Evolutionary conservation across 1,284 basidiomycete genomes (phyloP).

Genomic region (Peniophora sp.): DNA sequence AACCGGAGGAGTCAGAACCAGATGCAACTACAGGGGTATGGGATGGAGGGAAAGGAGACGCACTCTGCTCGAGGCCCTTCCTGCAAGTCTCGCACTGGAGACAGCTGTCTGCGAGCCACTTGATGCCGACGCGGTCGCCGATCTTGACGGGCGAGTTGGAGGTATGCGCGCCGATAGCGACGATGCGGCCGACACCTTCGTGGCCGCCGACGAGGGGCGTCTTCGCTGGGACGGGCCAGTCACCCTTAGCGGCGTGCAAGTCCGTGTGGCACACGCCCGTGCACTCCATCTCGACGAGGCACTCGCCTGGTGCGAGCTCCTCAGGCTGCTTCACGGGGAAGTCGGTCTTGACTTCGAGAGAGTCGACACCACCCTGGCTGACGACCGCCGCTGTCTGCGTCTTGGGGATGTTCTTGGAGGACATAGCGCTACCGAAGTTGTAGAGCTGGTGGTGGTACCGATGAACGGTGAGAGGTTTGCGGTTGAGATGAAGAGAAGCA

Average conservation of each 20-base stretch:
- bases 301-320: slow-evolving; percentile 73
- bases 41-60: slow-evolving; percentile 14
- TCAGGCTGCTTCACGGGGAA: slow-evolving; percentile 54
- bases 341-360: slow-evolving; percentile 19
- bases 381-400: slow-evolving; percentile 60
- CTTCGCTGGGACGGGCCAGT: slow-evolving; percentile 66
- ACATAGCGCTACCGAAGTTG: slow-evolving; percentile 6
- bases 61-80: slow-evolving; percentile 65
- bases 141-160: slow-evolving; percentile 52
- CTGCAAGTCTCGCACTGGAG: slow-evolving; percentile 71
- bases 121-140: slow-evolving; percentile 83
- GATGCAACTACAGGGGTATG: background rate
- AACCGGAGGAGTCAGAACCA: background rate
- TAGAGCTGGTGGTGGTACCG: background rate
- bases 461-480: too few species aligned
- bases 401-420: slow-evolving; percentile 38
- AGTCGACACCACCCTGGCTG: slow-evolving; percentile 34
- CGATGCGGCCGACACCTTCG: slow-evolving; percentile 65
- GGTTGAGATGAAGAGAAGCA: too few species aligned
- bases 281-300: slow-evolving; percentile 71
- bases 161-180: slow-evolving; percentile 71
- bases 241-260: slow-evolving; percentile 62
- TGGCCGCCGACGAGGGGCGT: slow-evolving; percentile 81
- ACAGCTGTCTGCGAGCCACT: slow-evolving; percentile 52
- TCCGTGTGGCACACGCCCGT: slow-evolving; percentile 78